Base-by-base conservation (phyloP, 306 rosid species). In the Potentilla sterilis region DNA sequence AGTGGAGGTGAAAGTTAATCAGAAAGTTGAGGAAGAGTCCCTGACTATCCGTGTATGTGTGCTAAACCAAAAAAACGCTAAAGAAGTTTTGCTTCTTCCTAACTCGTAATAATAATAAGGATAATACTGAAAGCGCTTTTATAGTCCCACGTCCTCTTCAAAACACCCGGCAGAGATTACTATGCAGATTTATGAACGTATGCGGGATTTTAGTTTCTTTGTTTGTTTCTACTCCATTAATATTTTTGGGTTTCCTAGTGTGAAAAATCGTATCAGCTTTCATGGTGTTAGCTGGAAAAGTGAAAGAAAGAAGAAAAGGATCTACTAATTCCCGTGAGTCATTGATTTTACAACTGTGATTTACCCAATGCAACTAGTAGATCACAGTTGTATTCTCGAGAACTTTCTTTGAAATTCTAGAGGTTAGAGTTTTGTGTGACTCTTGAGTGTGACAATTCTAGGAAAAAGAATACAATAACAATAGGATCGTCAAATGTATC, bases 121-220 rank as follows among this genome's bases (percentile, higher is more conserved):
- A 57, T 22, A 22, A 28, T n/a, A 6, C 2, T 55, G 13, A 57
- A 41, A 16, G 12, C 48, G 40, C 16, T 16, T 72, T 72, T 38
- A 72, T 55, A 55, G 66, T 38, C 40, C 6, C 28, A 14, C 66
- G 69, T 61, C 41, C 16, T 43, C 72, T 75, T 66, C 28, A 75
- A 65, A 75, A 75, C 32, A 22, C 65, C 73, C 66, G 73, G 52
- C 73, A 75, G 41, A 64, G 72, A 48, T 15, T 40, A 22, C 54
- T 4, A 22, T 8, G 67, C 41, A 10, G 67, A 55, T 72, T 14
- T 1, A 19, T 42, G 38, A 28, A n/a, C 42, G 5, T 3, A 12
- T 6, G 22, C 32, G 5, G 22, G 43, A 13, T 37, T 48, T 18
- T 34, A 21, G 9, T 34, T 37, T 37, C 40, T 37, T 67, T 67